Base-by-base conservation (phyloP, 257 asterid genomes). In the Apocynum venetum region DNA sequence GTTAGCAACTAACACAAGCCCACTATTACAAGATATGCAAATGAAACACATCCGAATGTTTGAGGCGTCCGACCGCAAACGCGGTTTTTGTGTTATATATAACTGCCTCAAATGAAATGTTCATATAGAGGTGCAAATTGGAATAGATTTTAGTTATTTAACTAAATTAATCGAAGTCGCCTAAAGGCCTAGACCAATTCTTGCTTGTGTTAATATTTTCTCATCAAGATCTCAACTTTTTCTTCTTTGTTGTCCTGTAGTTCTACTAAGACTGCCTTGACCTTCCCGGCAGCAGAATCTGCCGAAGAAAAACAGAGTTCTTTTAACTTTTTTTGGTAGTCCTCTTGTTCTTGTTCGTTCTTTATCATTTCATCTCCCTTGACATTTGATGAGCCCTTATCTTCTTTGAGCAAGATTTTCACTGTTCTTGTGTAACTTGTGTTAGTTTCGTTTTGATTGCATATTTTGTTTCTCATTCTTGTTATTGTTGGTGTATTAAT, bases 141-240 rank as follows among this genome's bases (percentile, higher is more conserved):
- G 19, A 20, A 20, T 53, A 14, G 59, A 53, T 53, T 53, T 53
- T 13, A 3, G 59, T 53, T 53, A 53, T 53, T 53, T 13, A 20
- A 56, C 63, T 56, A 17, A 4, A 17, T 17, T 56, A 20, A 65
- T 65, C 49, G 19, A 2, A 38, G 7, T 31, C 71, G 49, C 4
- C 48, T 44, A 51, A 31, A 17, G 43, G 73, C 64, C 25, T 76
- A 38, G 83, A 82, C 76, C 88, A 68, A 64, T 80, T 86, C 76
- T 63, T 77, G 72, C 35, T 74, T 76, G 43, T 70, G 47, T 66
- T 43, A 36, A 53, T 61, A 9, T 43, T 71, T 17, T 71, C 67
- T 77, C 80, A 76, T 81, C 89, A 88, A 86, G 89, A 83, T 88
- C 89, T 74, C 86, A 81, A 31, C 85, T 41, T 84, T 74, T 81